Percentiles rank a stretch among this genome's conserved stretches.
These are phyloP conservation scores for Chaetomium fimeti DNA, from an alignment of 495 filamentous ascomycete species.

Conservation along the genomic window DNA sequence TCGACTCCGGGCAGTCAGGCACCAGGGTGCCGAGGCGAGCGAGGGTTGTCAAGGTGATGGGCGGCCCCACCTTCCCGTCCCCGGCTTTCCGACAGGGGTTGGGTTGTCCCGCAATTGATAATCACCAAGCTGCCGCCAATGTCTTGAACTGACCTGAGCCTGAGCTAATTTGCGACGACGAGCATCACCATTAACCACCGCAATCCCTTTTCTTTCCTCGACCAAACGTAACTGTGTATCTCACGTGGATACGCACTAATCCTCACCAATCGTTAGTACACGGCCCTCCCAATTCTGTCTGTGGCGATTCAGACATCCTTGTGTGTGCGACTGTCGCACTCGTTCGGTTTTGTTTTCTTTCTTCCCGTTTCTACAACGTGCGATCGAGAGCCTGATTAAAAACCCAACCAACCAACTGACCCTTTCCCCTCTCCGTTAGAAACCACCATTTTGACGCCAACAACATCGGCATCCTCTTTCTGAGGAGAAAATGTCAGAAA, in stretches of 20 bases:
- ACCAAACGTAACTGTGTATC: not conserved
- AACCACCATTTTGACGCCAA: slow-evolving; percentile 31
- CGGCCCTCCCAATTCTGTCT: not conserved
- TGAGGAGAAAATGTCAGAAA: slow-evolving; percentile 48
- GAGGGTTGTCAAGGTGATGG: slow-evolving; percentile 10
- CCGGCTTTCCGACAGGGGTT: not conserved
- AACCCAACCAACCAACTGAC: slow-evolving; percentile 4
- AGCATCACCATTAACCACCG: slow-evolving; percentile 20
- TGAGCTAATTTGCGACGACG: slow-evolving; percentile 18
- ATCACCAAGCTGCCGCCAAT: slow-evolving; percentile 1
- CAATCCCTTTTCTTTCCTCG: slow-evolving; percentile 2
- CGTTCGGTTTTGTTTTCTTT: slow-evolving; percentile 35
- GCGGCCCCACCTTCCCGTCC: slow-evolving; percentile 1
- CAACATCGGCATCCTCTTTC: slow-evolving; percentile 26
- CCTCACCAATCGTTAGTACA: slow-evolving; percentile 2
- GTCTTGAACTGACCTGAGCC: slow-evolving; percentile 5
- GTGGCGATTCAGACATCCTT: not conserved
- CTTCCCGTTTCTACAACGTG: slow-evolving; percentile 19
- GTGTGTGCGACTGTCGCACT: not conserved
- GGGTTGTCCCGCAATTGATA: slow-evolving; percentile 8
- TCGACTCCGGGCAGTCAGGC: too few relatives aligned
- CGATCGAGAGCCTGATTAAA: slow-evolving; percentile 7
- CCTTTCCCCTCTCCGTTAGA: slow-evolving; percentile 8
- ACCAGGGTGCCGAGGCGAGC: not conserved
- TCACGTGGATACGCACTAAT: not conserved